Base-by-base conservation (phyloP, 106 monocot genomes). In the Acanthochlamys bracteata region DNA sequence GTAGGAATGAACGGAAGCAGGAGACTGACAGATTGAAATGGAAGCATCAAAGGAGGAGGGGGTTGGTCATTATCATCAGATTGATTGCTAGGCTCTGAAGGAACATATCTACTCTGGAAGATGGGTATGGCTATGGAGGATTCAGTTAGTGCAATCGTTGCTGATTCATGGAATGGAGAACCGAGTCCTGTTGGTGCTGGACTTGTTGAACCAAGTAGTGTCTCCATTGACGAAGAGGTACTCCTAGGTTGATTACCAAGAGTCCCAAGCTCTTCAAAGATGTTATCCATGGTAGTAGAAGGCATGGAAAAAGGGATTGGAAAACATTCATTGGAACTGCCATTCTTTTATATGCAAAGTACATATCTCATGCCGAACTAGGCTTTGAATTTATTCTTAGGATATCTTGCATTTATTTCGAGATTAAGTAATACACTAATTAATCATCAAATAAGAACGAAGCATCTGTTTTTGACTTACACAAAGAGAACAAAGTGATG, bases 251-350 rank as follows among this genome's bases (percentile, higher is more conserved):
- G 53, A n/a, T 54, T 19, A 6, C 19, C 53, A 54, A 54, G 53
- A 10, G 19, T 11, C 7, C 53, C 53, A 6, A 54, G n/a, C 4
- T 54, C 16, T 54, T 19, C 6, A 19, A 54, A 54, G 16, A 54
- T 54, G 53, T 54, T n/a, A 10, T 54, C 53, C 53, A 54, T 54
- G 53, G 53, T 54, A n/a, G n/a, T n/a, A n/a, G n/a, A n/a, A n/a
- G n/a, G n/a, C n/a, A n/a, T n/a, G n/a, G n/a, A n/a, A n/a, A n/a
- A n/a, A n/a, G n/a, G n/a, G n/a, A n/a, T n/a, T n/a, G n/a, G n/a
- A n/a, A n/a, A n/a, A n/a, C n/a, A n/a, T n/a, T n/a, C n/a, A n/a
- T n/a, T n/a, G n/a, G n/a, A n/a, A n/a, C n/a, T n/a, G n/a, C n/a
- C n/a, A n/a, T n/a, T n/a, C n/a, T n/a, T n/a, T n/a, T n/a, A n/a